Evolutionary conservation across 2,329 filamentous ascomycete genomes (phyloP), one percentile per base, ranked within the genome.

Genomic region (Stemphylium lycopersici): DNA sequence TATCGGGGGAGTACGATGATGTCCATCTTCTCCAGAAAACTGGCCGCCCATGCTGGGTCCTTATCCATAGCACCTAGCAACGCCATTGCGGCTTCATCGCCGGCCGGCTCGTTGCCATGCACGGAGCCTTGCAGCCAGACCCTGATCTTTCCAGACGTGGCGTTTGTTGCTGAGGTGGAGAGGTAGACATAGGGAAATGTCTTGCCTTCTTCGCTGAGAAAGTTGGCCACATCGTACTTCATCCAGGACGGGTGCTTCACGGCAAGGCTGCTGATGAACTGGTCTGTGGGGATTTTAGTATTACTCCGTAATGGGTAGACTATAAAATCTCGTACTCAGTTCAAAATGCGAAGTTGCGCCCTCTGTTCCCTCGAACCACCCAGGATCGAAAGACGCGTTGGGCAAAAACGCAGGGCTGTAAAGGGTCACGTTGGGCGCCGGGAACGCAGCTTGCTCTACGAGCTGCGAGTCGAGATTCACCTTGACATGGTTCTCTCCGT

Each of bases 51-150:
- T 2, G 61, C 54, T 22, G 66, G 65, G 42, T 76, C 66, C 8
- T 63, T 62, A 50, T 71, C 64, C 58, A 77, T 65, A 18, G 70
- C 71, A 6, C 73, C 74, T 0, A 77, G 64, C 1, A 76, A 55
- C 0, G 74, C 73, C 8, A 74, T 61, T 10, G 69, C 61, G 0
- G 72, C 69, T 51, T 76, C 69, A 43, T 76, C 73, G 7, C 72
- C 74, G 7, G 70, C 74, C 6, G 74, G 73, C 51, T 76, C 74
- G 44, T 76, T 74, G 3, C 74, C 74, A 33, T 76, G 74, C 1
- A 74, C 68, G 11, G 59, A 69, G 6, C 67, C 73, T 48, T 77
- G 74, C 4, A 77, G 66, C 68, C 72, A 77, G 12, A 77, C 66
- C 18, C 66, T 61, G 10, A 76, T 37, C 46, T 76, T 76, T n/a